Conservation (phyloP, 1,284 basidiomycete species). For the Naganishia albida region DNA sequence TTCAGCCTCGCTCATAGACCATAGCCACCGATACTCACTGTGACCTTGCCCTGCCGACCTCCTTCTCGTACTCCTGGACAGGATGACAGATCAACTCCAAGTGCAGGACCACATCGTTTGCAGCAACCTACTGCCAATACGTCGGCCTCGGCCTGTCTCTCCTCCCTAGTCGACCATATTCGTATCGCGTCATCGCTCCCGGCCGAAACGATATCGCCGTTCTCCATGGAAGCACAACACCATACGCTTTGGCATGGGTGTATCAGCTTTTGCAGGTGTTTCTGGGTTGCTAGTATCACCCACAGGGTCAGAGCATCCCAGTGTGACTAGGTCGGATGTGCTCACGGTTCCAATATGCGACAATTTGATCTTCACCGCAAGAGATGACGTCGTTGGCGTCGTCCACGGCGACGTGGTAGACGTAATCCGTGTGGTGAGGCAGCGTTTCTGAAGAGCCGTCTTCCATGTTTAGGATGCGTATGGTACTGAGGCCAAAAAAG, state of each 20-base stretch:
- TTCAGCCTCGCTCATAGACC: not conserved
- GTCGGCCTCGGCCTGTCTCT: slow-evolving; percentile 20
- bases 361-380: slow-evolving; percentile 46
- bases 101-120: not conserved
- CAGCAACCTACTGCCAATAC: slow-evolving; percentile 33
- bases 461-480: slow-evolving; percentile 38
- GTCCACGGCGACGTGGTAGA: slow-evolving; percentile 37
- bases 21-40: not conserved
- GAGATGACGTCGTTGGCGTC: slow-evolving; percentile 33
- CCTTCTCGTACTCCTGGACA: slow-evolving; percentile 30
- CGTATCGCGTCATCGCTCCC: slow-evolving; percentile 43
- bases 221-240: slow-evolving; percentile 38
- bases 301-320: not conserved
- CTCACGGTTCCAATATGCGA: slow-evolving; percentile 39
- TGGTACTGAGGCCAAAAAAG: slow-evolving; percentile 32
- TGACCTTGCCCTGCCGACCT: slow-evolving; percentile 27
- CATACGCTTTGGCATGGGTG: slow-evolving; percentile 48
- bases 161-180: slow-evolving; percentile 36
- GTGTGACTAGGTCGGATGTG: not conserved
- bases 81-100: not conserved
- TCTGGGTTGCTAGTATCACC: slow-evolving; percentile 6
- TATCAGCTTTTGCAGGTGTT: slow-evolving; percentile 27
- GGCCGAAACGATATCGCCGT: slow-evolving; percentile 43
- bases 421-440: slow-evolving; percentile 42
- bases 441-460: slow-evolving; percentile 35